A percentile compares a stretch with the other conserved stretches of the same genome.
These are phyloP conservation scores for Entamoeba invadens DNA, from an alignment of 208 protist genomes.

Conservation along the genomic window DNA sequence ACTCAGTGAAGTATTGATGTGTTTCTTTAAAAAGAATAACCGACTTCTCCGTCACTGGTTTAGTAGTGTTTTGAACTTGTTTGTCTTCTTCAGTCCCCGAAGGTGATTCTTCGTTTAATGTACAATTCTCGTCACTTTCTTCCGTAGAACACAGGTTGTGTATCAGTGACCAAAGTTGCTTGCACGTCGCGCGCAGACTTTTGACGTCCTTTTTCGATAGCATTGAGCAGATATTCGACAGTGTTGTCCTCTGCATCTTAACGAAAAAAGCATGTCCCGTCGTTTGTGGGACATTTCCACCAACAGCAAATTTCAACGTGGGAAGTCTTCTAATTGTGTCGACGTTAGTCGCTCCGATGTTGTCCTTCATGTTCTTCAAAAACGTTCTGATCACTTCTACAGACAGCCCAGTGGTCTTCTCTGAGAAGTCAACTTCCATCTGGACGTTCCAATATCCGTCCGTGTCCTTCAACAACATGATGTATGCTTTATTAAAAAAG, in stretches of 20 bases:
- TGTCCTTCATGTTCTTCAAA: neutral
- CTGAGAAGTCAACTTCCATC: neutral
- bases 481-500: neutral
- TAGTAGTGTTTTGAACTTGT: too few species aligned
- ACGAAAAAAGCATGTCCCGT: neutral
- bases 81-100: too few species aligned
- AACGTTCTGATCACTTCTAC: neutral
- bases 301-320: neutral
- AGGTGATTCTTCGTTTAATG: too few species aligned
- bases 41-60: too few species aligned
- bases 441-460: neutral
- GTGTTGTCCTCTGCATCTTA: neutral
- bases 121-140: too few species aligned
- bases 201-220: neutral
- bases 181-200: neutral
- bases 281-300: neutral
- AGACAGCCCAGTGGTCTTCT: neutral
- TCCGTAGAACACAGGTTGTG: too few species aligned
- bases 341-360: neutral
- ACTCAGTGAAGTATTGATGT: too few species aligned
- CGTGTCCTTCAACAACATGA: neutral
- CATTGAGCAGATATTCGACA: neutral
- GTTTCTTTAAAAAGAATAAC: too few species aligned
- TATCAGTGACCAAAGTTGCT: too few species aligned
- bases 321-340: neutral